Conservation (phyloP, 176 grass and related monocot genomes). For the Cenchrus fungigraminus region DNA sequence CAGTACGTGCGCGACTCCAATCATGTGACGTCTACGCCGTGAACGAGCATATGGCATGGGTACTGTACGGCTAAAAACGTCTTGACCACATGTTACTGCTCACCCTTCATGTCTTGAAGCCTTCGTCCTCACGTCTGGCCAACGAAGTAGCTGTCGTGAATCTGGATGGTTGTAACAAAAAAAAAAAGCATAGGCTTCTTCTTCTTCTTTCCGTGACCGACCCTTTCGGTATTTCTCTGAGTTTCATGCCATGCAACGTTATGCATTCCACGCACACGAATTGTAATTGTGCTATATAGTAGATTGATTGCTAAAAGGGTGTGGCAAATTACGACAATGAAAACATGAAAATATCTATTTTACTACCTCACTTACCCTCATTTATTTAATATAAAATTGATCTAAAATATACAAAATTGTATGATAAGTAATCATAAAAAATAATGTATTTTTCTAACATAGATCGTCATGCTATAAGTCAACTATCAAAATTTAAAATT, state of each 20-base stretch:
- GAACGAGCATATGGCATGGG: slow-evolving; percentile 9
- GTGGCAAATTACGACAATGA: too few relatives aligned
- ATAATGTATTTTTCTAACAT: too few relatives aligned
- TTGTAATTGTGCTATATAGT: too few relatives aligned
- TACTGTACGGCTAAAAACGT: not conserved
- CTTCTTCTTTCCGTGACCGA: not conserved
- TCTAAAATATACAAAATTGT: too few relatives aligned
- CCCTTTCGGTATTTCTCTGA: not conserved
- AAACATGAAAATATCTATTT: too few relatives aligned
- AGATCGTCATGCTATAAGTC: too few relatives aligned
- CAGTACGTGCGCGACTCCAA: slow-evolving; percentile 9
- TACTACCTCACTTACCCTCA: too few relatives aligned
- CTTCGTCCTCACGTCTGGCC: not conserved
- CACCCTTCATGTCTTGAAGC: not conserved
- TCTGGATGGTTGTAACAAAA: not conserved
- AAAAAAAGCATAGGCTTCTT: not conserved
- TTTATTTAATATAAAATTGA: too few relatives aligned
- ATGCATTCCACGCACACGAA: too few relatives aligned
- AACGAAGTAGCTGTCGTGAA: not conserved
- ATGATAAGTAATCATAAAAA: too few relatives aligned
- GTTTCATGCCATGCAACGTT: not conserved
- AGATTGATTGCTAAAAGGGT: too few relatives aligned
- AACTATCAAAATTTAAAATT: too few relatives aligned
- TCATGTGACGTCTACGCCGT: slow-evolving; percentile 16
- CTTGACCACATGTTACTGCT: not conserved